Conservation (phyloP, 2,329 filamentous ascomycete genomes). For the Trematosphaeria pertusa region DNA sequence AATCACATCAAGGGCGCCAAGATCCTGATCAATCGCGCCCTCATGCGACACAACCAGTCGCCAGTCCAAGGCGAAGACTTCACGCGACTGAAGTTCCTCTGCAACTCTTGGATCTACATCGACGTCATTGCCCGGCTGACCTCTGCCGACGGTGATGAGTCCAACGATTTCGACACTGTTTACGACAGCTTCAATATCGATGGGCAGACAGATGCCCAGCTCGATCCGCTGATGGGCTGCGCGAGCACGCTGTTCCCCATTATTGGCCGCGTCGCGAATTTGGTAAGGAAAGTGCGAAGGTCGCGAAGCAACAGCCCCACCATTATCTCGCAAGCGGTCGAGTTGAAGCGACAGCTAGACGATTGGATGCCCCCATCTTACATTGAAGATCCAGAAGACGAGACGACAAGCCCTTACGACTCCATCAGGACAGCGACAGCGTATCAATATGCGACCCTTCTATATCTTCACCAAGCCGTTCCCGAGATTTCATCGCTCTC, state of each 20-base stretch:
- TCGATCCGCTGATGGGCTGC: slow-evolving; percentile 77
- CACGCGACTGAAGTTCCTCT: slow-evolving; percentile 68
- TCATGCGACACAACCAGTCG: slow-evolving; percentile 55
- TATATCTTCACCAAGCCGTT: slow-evolving; percentile 72
- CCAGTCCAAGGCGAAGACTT: slow-evolving; percentile 51
- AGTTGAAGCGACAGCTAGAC: slow-evolving; percentile 66
- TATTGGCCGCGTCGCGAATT: slow-evolving; percentile 69
- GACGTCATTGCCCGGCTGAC: slow-evolving; percentile 74
- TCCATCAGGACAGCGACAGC: slow-evolving; percentile 71
- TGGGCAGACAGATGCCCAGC: slow-evolving; percentile 56
- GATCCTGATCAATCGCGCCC: slow-evolving; percentile 66
- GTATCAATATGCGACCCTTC: slow-evolving; percentile 70
- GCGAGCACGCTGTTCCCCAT: slow-evolving; percentile 72
- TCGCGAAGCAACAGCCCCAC: slow-evolving; percentile 64
- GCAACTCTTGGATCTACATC: slow-evolving; percentile 77
- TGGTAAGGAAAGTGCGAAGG: slow-evolving; percentile 68
- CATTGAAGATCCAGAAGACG: slow-evolving; percentile 69
- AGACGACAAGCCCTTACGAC: slow-evolving; percentile 67
- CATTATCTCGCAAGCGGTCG: slow-evolving; percentile 68
- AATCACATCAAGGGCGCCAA: slow-evolving; percentile 73
- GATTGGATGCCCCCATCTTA: slow-evolving; percentile 65
- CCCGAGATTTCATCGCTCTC: slow-evolving; percentile 69
- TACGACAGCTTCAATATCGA: slow-evolving; percentile 44
- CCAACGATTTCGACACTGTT: slow-evolving; percentile 57
- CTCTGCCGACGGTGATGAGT: slow-evolving; percentile 65